phyloP scores from a whole-genome alignment of 768 basidiomycete genomes.

The Hydnum rufescens region DNA sequence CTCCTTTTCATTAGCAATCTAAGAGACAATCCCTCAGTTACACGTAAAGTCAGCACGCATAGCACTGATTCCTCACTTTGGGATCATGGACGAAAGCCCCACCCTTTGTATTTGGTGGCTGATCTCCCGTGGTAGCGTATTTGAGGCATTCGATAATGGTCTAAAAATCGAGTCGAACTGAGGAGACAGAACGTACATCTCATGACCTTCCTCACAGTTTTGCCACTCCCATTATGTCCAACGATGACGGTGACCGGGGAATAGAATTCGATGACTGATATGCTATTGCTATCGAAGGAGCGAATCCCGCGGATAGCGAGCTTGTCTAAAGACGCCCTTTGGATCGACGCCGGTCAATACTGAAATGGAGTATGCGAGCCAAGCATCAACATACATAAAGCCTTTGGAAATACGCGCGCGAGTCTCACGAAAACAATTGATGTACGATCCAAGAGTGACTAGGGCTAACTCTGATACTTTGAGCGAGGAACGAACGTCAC shows the following conservation, averaged over 20 bases:
- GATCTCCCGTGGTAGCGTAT: slow-evolving; percentile 95
- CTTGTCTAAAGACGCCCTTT: slow-evolving; percentile 62
- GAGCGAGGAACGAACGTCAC: too few species aligned
- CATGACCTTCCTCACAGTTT: slow-evolving; percentile 35
- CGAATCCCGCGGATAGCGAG: slow-evolving; percentile 87
- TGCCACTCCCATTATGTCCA: slow-evolving; percentile 95
- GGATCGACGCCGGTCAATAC: too few species aligned
- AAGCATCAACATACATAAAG: too few species aligned
- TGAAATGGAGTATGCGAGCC: too few species aligned
- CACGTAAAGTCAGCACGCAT: neutral
- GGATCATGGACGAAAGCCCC: slow-evolving; percentile 99
- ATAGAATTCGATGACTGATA: slow-evolving; percentile 91
- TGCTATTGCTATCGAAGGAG: slow-evolving; percentile 89
- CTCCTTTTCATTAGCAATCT: slow-evolving; percentile 96
- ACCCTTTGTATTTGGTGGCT: slow-evolving; percentile 91
- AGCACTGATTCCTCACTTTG: slow-evolving; percentile 24
- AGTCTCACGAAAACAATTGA: too few species aligned
- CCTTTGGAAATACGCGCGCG: too few species aligned
- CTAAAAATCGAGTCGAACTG: slow-evolving; percentile 14
- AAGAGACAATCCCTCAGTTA: neutral
- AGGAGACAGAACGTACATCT: neutral
- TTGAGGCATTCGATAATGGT: slow-evolving; percentile 99
- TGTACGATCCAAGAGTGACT: too few species aligned
- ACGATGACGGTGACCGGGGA: slow-evolving; percentile 96
- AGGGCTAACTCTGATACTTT: too few species aligned